These are phyloP conservation scores for Wallacemonas sp. DNA, from an alignment of 208 protist genomes.

Conservation along the genomic window DNA sequence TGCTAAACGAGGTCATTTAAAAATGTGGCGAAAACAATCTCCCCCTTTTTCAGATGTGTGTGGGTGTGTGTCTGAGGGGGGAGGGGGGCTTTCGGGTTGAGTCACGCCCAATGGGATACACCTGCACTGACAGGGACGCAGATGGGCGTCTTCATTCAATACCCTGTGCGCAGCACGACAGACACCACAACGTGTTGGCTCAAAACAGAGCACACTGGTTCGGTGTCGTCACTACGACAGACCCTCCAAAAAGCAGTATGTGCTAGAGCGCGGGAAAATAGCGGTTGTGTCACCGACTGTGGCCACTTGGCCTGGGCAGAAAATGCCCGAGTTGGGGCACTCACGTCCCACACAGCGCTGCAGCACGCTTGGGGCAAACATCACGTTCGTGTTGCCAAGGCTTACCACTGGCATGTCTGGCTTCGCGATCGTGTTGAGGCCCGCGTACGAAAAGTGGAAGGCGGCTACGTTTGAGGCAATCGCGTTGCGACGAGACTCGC, in stretches of 20 bases:
- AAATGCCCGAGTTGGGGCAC: conserved; percentile 71
- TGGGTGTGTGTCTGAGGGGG: no score
- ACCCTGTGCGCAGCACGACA: no score
- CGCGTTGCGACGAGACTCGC: conserved; percentile 70
- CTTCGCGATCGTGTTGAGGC: conserved; percentile 70
- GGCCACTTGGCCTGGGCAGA: conserved; percentile 74
- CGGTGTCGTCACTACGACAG: conserved; percentile 43
- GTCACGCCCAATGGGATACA: no score
- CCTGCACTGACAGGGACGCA: no score
- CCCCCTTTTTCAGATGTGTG: no score
- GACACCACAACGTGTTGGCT: no score
- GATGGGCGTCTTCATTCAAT: no score
- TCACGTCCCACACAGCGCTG: conserved; percentile 74
- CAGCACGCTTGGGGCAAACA: conserved; percentile 71
- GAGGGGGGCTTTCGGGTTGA: no score
- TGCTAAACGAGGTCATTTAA: no score
- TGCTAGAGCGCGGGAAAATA: conserved; percentile 75
- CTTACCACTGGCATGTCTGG: conserved; percentile 63
- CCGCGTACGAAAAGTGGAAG: conserved; percentile 85
- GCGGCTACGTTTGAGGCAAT: conserved; percentile 66
- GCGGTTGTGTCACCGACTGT: conserved; percentile 48
- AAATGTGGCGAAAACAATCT: no score
- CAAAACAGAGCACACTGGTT: no score
- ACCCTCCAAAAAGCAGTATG: conserved; percentile 80
- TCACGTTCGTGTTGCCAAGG: conserved; percentile 49